Evolutionary conservation across 805 yeast genomes (phyloP).

Genomic region (Wickerhamiella kurtzmanii): DNA sequence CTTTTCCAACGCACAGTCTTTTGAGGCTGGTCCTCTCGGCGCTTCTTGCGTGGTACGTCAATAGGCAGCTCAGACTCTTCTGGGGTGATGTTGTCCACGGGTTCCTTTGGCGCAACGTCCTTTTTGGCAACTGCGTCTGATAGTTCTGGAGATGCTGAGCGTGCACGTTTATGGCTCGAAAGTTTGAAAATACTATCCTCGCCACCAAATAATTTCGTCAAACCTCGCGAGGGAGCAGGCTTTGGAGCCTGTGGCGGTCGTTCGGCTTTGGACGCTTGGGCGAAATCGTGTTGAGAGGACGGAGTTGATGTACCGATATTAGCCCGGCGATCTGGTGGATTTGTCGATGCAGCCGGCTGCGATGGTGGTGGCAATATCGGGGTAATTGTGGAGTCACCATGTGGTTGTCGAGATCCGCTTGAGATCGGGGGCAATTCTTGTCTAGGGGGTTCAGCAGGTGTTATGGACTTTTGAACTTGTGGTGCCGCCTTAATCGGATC

Average conservation of each 20-base stretch:
- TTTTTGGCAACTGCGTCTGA: background rate
- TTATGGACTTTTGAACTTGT: too few relatives aligned
- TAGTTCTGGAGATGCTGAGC: constrained; percentile 1
- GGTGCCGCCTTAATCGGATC: too few relatives aligned
- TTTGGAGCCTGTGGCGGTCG: background rate
- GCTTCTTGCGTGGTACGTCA: constrained; percentile 5
- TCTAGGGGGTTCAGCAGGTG: too few relatives aligned
- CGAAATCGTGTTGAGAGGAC: too few relatives aligned
- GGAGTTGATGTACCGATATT: too few relatives aligned
- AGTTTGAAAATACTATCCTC: constrained; percentile 8
- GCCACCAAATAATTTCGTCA: constrained; percentile 10
- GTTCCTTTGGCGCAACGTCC: background rate
- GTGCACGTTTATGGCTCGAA: constrained; percentile 10
- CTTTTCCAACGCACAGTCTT: constrained; percentile 25
- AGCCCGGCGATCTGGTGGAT: too few relatives aligned
- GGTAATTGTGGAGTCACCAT: background rate
- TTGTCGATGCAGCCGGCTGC: background rate
- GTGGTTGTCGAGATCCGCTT: background rate
- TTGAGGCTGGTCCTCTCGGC: constrained; percentile 9
- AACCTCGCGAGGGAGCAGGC: background rate
- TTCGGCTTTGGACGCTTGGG: background rate
- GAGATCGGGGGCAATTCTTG: background rate
- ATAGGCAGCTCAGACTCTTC: background rate
- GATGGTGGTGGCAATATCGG: background rate
- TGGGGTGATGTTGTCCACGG: background rate